Evolutionary conservation across 2,329 filamentous ascomycete species (phyloP).

Genomic region (Rosellinia necatrix): DNA sequence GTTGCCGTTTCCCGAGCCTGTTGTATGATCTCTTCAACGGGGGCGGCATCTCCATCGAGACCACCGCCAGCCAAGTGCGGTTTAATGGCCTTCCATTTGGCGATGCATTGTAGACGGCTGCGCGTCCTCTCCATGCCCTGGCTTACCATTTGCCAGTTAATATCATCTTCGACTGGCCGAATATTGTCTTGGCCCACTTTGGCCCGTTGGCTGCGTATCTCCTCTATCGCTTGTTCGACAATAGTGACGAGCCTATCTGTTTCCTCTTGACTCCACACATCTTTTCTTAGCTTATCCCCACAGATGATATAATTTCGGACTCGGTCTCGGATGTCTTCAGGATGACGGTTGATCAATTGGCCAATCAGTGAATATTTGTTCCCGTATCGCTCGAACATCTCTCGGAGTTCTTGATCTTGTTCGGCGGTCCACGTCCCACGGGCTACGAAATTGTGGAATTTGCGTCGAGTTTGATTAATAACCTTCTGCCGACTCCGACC

Average conservation of each 20-base stretch:
- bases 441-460: slow-evolving; percentile 68
- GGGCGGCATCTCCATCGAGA: slow-evolving; percentile 32
- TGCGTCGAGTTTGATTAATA: slow-evolving; percentile 61
- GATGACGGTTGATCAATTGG: slow-evolving; percentile 64
- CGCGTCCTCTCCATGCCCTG: slow-evolving; percentile 64
- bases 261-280: slow-evolving; percentile 65
- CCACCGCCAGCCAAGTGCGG: slow-evolving; percentile 29
- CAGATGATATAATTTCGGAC: slow-evolving; percentile 71
- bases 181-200: slow-evolving; percentile 40
- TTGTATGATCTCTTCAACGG: slow-evolving; percentile 33
- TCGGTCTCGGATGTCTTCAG: slow-evolving; percentile 70
- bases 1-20: slow-evolving; percentile 37
- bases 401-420: slow-evolving; percentile 59
- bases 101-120: slow-evolving; percentile 68
- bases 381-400: slow-evolving; percentile 52
- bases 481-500: slow-evolving; percentile 58
- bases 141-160: slow-evolving; percentile 71
- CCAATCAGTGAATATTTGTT: slow-evolving; percentile 67
- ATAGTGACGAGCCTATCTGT: slow-evolving; percentile 56
- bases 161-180: slow-evolving; percentile 54
- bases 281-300: slow-evolving; percentile 55
- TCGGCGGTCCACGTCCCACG: slow-evolving; percentile 63
- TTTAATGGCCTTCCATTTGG: slow-evolving; percentile 65
- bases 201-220: slow-evolving; percentile 48
- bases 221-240: slow-evolving; percentile 57